Percentiles rank a stretch among this genome's conserved stretches.
Evolutionary conservation across 2,329 filamentous ascomycete genomes (phyloP).

Genomic region (Diaporthe sp.): DNA sequence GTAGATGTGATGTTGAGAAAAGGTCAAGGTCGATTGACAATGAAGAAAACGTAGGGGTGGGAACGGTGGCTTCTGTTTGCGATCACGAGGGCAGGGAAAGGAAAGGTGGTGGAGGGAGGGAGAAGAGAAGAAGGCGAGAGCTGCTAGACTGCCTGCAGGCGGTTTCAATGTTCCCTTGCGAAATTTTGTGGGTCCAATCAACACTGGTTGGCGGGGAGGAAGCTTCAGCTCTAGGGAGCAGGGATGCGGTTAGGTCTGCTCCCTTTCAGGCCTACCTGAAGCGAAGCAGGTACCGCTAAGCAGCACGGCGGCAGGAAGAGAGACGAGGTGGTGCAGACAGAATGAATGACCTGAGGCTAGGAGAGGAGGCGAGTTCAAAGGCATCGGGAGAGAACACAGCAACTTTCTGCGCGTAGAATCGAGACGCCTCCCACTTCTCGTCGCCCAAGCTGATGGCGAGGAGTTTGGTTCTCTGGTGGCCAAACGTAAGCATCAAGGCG

Average conservation of each 20-base stretch:
- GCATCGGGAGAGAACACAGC: background rate
- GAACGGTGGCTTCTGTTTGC: constrained; percentile 11
- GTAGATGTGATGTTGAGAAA: constrained; percentile 16
- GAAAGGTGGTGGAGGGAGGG: constrained; percentile 24
- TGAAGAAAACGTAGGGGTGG: background rate
- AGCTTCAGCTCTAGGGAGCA: constrained; percentile 34
- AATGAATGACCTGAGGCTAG: background rate
- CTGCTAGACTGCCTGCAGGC: constrained; percentile 30
- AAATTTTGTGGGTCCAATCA: constrained; percentile 39
- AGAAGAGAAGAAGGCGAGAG: constrained; percentile 25
- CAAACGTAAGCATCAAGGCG: background rate
- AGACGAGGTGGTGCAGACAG: background rate
- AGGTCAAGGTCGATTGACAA: constrained; percentile 19
- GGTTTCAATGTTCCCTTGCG: constrained; percentile 34
- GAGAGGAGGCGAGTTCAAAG: background rate
- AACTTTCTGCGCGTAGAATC: background rate
- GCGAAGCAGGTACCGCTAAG: background rate
- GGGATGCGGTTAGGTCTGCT: constrained; percentile 17
- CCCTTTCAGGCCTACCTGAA: constrained; percentile 12
- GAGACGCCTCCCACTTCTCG: background rate
- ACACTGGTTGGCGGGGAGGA: constrained; percentile 37
- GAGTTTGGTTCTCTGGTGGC: background rate
- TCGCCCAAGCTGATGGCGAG: background rate
- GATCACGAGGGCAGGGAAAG: constrained; percentile 10
- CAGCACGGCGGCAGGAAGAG: background rate